Conservation (phyloP, 2,329 filamentous ascomycete species). For the Dryadomyces sulphureus region DNA sequence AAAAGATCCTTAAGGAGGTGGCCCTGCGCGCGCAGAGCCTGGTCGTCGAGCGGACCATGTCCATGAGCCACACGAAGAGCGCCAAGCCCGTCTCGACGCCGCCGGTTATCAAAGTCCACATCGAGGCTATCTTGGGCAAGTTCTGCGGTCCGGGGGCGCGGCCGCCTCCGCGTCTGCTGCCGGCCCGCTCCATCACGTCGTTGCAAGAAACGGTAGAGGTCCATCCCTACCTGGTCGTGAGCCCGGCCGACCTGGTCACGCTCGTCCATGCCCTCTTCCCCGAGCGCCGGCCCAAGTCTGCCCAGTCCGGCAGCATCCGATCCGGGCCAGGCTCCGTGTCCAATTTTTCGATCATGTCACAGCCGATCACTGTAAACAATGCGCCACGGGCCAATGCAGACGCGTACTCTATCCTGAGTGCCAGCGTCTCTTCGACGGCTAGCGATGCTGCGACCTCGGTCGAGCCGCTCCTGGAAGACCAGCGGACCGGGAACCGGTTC, state of each 20-base stretch:
- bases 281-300: constrained; percentile 50
- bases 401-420: constrained; percentile 56
- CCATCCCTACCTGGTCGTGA: constrained; percentile 66
- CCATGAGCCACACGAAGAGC: constrained; percentile 2
- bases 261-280: constrained; percentile 76
- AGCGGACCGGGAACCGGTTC: constrained; percentile 32
- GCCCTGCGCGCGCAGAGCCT: constrained; percentile 66
- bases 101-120: constrained; percentile 48
- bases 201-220: constrained; percentile 64
- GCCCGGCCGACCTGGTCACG: constrained; percentile 64
- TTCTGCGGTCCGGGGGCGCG: constrained; percentile 41
- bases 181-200: constrained; percentile 57
- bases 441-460: constrained; percentile 55
- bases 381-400: constrained; percentile 42
- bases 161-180: constrained; percentile 43
- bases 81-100: constrained; percentile 41
- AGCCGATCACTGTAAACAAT: constrained; percentile 45
- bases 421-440: constrained; percentile 55
- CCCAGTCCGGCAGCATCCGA: constrained; percentile 44
- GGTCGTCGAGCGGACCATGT: constrained; percentile 54
- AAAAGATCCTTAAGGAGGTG: constrained; percentile 67
- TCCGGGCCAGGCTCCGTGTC: constrained; percentile 54
- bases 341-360: constrained; percentile 54
- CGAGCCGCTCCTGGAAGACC: constrained; percentile 46
- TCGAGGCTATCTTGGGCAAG: constrained; percentile 55